Evolutionary conservation across 2,329 filamentous ascomycete genomes (phyloP), one percentile per base, ranked within the genome.

Genomic region (Colletotrichum magnum): DNA sequence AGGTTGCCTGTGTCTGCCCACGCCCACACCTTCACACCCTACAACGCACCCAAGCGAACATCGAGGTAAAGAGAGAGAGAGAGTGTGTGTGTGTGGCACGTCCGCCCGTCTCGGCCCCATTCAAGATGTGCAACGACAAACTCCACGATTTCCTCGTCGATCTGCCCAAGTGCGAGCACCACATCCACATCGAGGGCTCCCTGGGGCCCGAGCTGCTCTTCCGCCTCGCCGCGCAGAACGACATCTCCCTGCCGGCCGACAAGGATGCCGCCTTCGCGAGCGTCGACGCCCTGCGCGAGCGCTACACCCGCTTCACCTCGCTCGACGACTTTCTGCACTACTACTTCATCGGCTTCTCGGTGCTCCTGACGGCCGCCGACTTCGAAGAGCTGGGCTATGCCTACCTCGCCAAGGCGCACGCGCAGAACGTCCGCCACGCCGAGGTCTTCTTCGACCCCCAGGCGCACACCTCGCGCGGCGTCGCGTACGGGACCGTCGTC

Each of bases 401-500:
- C 71, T 95, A 95, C 81, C 92, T 94, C 77, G 75, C 83, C 39
- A 88, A 86, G 67, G 92, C 91, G 2, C 84, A 88, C 39, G 80
- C 81, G 2, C 89, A 94, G 71, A 88, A 89, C 45, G 89, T 94
- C 2, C 85, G 88, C 57, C 92, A 95, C 75, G 91, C 91, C 15
- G 93, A 95, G 78, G 86, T 94, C 72, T 95, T 94, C 82, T 94
- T 95, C 81, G 93, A 95, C 77, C 92, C 93, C 2, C 92, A 95
- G 79, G 92, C 91, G 1, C 93, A 95, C 78, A 86, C 89, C 5
- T 81, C 80, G 13, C 86, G 92, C 18, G 90, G 90, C 5, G 81
- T 95, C 4, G 73, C 84, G 7, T 91, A 93, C 75, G 81, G 85
- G 16, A 90, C 88, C 2, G 86, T 94, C 24, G 84, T 94, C 4